Evolutionary conservation across 2,329 filamentous ascomycete species (phyloP), one percentile per base, ranked within the genome.

Genomic region (Trichoderma hamatum): DNA sequence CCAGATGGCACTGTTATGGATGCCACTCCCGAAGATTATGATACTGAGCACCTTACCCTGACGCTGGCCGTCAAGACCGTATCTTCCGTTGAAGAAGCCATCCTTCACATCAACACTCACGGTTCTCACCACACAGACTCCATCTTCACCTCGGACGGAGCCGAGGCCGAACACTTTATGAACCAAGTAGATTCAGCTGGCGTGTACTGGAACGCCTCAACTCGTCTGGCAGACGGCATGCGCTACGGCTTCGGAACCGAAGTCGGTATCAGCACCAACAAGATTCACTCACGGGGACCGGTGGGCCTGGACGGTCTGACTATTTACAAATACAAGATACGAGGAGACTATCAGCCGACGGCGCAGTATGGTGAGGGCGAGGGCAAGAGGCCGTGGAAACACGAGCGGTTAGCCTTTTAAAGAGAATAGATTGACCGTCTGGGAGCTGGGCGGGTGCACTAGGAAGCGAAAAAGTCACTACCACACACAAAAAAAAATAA

Each of bases 191-290:
- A 98, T 81, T 93, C 93, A 32, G 92, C 94, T 0, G 95, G 94
- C 64, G 94, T 95, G 21, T 99, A 97, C 85, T 97, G 95, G 94
- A 99, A 99, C 78, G 92, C 94, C 9, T 96, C 93, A 28, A 97
- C 93, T 10, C 88, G 96, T 62, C 95, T 99, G 82, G 94, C 94
- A 6, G 96, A 99, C 79, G 96, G 96, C 9, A 97, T 97, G 92
- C 87, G 96, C 52, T 98, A 96, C 78, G 96, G 96, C 9, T 99
- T 99, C 80, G 96, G 96, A 59, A 98, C 96, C 0, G 96, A 99
- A 82, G 96, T 99, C 28, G 96, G 96, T 67, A 98, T 99, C 81
- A 96, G 92, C 82, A 99, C 96, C 61, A 99, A 97, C 84, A 99
- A 98, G 84, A 97, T 99, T 72, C 96, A 99, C 78, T 92, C 93